Base-by-base conservation (phyloP, 2,329 filamentous ascomycete genomes). In the Microcyclosporella mali region DNA sequence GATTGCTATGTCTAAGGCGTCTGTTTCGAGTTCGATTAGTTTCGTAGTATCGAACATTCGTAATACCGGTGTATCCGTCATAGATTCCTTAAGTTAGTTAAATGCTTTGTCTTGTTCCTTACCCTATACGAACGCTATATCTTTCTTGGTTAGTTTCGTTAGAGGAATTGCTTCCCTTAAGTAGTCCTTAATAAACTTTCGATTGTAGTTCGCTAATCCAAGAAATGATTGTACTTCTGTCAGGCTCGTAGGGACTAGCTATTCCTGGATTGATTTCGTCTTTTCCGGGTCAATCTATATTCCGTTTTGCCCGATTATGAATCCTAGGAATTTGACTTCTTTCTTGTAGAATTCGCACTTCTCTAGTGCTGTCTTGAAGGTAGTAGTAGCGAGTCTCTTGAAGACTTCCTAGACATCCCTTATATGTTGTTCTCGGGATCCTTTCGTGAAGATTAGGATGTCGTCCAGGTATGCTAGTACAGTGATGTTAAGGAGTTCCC, bases 381-480 rank as follows among this genome's bases (percentile, higher is more conserved):
- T 52, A 8, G 33, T 37, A 35, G 53, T 21, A 4, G 38, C 11
- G 10, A 62, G 49, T 11, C 53, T 46, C 11, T 56, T 21, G 12
- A 58, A 36, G n/a, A 66, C 51, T 35, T 49, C 10, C 30, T 47
- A 25, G 4, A 25, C 21, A 6, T 25, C 9, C 4, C 6, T 6
- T 9, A 4, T 25, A 9, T 17, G 14, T 62, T 45, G 34, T 61
- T 35, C 27, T 54, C 27, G 2, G 41, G 31, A 48, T 64, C 41
- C 45, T 63, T 60, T 46, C 17, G 37, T 52, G 47, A 56, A 66
- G 9, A 65, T 52, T 11, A 58, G 37, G 12, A 59, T 54, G 33
- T 62, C 36, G 40, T 62, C 41, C 6, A 64, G 6, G 37, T 59
- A 62, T n/a, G 42, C 43, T 3, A 50, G 32, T 7, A 46, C 39